phyloP scores from a whole-genome alignment of 2,329 filamentous ascomycete genomes.

The Plenodomus tracheiphilus region DNA sequence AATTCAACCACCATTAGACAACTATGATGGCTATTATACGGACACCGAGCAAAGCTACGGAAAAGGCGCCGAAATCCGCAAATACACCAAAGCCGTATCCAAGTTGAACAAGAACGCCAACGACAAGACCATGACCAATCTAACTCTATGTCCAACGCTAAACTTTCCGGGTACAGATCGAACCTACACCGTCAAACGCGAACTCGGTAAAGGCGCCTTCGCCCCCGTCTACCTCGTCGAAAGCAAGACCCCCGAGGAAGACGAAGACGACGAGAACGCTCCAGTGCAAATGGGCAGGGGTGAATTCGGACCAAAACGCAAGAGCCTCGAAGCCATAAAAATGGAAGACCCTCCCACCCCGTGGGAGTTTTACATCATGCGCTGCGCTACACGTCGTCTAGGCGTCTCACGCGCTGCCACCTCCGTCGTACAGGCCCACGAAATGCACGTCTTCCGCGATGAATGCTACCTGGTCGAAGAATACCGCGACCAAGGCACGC shows the following conservation, averaged over 20 bases:
- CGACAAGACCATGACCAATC: constrained; percentile 65
- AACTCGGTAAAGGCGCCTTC: constrained; percentile 91
- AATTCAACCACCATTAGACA: constrained; percentile 71
- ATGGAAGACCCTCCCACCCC: constrained; percentile 86
- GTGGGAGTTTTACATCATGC: constrained; percentile 98
- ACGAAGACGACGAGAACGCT: constrained; percentile 47
- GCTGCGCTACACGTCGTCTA: constrained; percentile 75
- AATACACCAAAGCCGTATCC: constrained; percentile 70
- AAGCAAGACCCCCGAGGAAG: constrained; percentile 56
- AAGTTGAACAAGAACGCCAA: constrained; percentile 58
- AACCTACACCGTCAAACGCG: constrained; percentile 77
- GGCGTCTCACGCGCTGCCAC: constrained; percentile 71
- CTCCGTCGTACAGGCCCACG: constrained; percentile 80
- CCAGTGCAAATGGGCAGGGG: constrained; percentile 65
- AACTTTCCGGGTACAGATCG: constrained; percentile 67
- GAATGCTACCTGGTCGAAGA: constrained; percentile 90
- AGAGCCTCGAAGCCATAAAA: constrained; percentile 80
- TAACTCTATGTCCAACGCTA: constrained; percentile 65
- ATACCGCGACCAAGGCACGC: constrained; percentile 83
- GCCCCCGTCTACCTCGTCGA: constrained; percentile 93
- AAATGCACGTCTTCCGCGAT: constrained; percentile 88
- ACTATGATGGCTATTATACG: constrained; percentile 80
- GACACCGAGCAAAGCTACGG: constrained; percentile 66
- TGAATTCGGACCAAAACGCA: constrained; percentile 61
- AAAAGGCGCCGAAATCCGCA: constrained; percentile 75